Evolutionary conservation across 768 basidiomycete species (phyloP), one percentile per base, ranked within the genome.

Genomic region (Podaxis pistillaris): DNA sequence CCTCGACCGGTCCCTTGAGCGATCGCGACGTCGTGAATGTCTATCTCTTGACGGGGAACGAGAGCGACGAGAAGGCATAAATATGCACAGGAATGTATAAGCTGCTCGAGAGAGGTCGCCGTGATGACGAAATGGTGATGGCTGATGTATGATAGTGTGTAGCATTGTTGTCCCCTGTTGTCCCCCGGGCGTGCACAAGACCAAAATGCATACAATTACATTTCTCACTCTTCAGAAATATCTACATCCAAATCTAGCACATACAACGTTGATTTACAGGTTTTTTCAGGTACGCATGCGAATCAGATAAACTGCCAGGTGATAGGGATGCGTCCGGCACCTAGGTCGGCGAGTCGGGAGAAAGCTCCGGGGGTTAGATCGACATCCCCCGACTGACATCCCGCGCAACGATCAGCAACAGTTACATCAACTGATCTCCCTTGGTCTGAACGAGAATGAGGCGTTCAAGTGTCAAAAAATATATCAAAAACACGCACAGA

Each of bases 41-140:
- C 71, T 69, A 15, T 66, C 65, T n/a, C 55, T 53, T 3, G 74
- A 75, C 19, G 71, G 73, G 41, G 79, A 79, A 41, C 73, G 73
- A 26, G 76, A 76, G 58, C 74, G 74, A 66, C 70, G 75, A 58
- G 76, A 76, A 40, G 76, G 72, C 78, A 79, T 77, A 30, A 30
- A 7, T 30, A 22, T 41, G 40, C 28, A 33, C 33, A 33, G 33
- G 33, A 33, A 33, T 33, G 33, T 33, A 33, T 40, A 58, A 50
- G 49, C 12, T 0, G 22, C 19, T 24, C 4, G 11, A 24, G 38
- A 12, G 19, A 40, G 11, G 22, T 56, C 37, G 11, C n/a, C 26
- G 6, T 5, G 33, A 46, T 55, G 36, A 56, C 22, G 47, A 36
- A 26, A 54, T 58, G 38, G 15, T 40, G 58, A 52, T 26, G 46